These are phyloP conservation scores for Cyclotella sp. DNA, from an alignment of 108 stramenopile genomes.

Conservation along the genomic window DNA sequence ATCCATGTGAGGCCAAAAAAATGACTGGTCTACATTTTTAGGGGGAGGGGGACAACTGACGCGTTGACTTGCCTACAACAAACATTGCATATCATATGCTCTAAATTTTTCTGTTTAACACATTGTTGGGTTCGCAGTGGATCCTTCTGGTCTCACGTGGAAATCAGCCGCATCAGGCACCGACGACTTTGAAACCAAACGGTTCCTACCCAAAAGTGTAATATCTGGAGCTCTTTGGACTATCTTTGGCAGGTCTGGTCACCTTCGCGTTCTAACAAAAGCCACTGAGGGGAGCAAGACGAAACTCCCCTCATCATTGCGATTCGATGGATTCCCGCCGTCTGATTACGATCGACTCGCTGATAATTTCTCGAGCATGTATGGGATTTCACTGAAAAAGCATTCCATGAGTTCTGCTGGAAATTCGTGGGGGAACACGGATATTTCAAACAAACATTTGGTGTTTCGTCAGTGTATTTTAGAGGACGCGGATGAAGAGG, in stretches of 20 bases:
- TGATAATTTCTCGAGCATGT: conserved; percentile 51
- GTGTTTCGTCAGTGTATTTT: conserved; percentile 82
- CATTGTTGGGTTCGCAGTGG: conserved; percentile 21
- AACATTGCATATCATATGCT: no score
- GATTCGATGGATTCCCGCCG: conserved; percentile 86
- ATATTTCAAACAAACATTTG: conserved; percentile 71
- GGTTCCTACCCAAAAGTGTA: conserved; percentile 45
- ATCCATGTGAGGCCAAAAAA: no score
- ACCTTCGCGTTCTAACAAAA: conserved; percentile 72
- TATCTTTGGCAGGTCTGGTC: conserved; percentile 79
- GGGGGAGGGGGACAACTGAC: no score
- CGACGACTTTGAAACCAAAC: conserved; percentile 55
- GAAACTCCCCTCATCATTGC: conserved; percentile 62
- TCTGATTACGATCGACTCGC: conserved; percentile 60
- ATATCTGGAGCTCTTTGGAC: conserved; percentile 78
- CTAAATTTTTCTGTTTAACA: neutral
- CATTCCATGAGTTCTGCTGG: conserved; percentile 77
- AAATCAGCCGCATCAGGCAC: conserved; percentile 73
- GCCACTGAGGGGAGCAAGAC: conserved; percentile 24
- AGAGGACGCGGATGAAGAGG: conserved; percentile 88
- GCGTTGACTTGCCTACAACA: no score
- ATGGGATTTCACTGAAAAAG: conserved; percentile 59
- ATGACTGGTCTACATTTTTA: no score
- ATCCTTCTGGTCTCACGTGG: conserved; percentile 74
- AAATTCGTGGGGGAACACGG: conserved; percentile 78